Evolutionary conservation across 257 asterid genomes (phyloP), one percentile per base, ranked within the genome.

Genomic region (Ilex asprella): DNA sequence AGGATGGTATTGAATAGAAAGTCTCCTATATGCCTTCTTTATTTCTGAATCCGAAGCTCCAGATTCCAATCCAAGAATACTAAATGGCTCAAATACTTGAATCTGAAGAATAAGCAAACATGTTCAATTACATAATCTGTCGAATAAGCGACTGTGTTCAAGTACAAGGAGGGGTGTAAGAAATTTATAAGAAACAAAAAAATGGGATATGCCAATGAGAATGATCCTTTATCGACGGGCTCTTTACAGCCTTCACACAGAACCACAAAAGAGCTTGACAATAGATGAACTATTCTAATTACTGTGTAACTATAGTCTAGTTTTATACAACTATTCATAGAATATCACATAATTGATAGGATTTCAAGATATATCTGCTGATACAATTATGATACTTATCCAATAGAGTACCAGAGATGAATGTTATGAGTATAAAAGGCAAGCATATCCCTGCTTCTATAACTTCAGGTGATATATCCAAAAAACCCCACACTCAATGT

Each of bases 1-100:
- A 16, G 99, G 97, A 64, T 92, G 97, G 76, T 92, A 92, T 67
- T 85, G 95, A 66, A 89, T 76, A 62, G 99, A 92, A 64, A 89
- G 97, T 71, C 79, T 80, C 75, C 99, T 79, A 74, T 89, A 92
- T n/a, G 96, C 95, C 80, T 86, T 92, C 88, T 92, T 92, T 73
- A 92, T 89, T 60, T 64, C 88, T n/a, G 88, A 64, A 12, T 89
- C 95, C 14, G 95, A 76, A 66, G 90, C 99, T 62, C 97, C 97
- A 58, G 95, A 81, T 71, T 79, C 86, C 71, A 92, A 68, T 74
- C 95, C 99, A 78, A 92, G 99, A 78, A 92, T 86, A 67, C 78
- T 69, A 76, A 89, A 92, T 55, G 97, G 99, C 67, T 92, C 99
- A 75, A 92, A 92, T 53, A 75, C 85, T 86, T 89, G 86, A 74